phyloP scores from a whole-genome alignment of 2,329 filamentous ascomycete species.

The Aspergillus pseudoterreus region DNA sequence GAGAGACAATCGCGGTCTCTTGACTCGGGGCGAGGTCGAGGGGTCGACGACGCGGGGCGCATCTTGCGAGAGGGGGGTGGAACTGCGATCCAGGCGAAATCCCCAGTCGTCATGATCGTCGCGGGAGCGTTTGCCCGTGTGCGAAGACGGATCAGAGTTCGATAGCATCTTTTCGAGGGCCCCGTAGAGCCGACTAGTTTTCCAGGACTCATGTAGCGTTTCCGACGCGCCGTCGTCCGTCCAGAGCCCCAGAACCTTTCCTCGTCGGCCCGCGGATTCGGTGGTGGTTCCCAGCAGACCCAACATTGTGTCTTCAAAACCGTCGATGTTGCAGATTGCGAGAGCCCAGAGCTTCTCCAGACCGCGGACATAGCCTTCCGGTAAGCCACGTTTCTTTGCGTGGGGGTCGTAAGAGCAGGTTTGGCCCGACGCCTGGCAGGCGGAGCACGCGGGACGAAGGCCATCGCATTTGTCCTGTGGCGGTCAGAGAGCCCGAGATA shows the following conservation, averaged over 20 bases:
- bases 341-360: constrained; percentile 46
- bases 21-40: constrained; percentile 19
- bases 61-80: constrained; percentile 23
- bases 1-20: constrained; percentile 26
- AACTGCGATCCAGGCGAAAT: constrained; percentile 27
- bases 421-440: constrained; percentile 38
- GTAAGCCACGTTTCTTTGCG: constrained; percentile 44
- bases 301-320: constrained; percentile 41
- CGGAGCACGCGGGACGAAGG: constrained; percentile 40
- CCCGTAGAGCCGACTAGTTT: constrained; percentile 37
- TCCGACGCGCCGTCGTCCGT: constrained; percentile 39
- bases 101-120: constrained; percentile 32
- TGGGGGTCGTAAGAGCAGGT: constrained; percentile 43
- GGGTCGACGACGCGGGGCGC: constrained; percentile 30
- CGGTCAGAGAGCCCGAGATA: not conserved
- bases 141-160: constrained; percentile 23
- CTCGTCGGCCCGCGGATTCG: constrained; percentile 28
- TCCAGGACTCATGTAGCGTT: constrained; percentile 43
- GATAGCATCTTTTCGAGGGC: constrained; percentile 42
- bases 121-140: constrained; percentile 32
- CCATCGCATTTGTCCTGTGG: constrained; percentile 43
- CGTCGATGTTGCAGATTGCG: constrained; percentile 42
- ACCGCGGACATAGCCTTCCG: constrained; percentile 46
- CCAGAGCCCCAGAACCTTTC: constrained; percentile 37
- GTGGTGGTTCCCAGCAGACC: constrained; percentile 34